phyloP scores from a whole-genome alignment of 345 rosid species.

The Acer campestre region DNA sequence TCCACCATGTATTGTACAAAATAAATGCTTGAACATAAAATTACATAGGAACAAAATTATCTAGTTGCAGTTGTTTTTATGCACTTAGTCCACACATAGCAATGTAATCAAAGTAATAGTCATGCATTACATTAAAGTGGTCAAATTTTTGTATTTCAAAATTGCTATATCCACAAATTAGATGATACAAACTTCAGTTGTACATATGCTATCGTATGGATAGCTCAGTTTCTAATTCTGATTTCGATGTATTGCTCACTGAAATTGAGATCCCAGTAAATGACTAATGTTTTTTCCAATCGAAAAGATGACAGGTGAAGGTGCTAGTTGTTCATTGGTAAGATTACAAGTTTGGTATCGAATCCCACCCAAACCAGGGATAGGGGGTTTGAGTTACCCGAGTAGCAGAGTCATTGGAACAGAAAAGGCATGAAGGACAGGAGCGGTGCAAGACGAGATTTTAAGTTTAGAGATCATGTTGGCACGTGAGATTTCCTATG shows the following conservation, averaged over 20 bases:
- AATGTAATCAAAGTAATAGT: not conserved
- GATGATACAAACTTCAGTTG: not conserved
- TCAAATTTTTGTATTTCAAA: not conserved
- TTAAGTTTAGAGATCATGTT: not conserved
- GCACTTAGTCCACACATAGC: not conserved
- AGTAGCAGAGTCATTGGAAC: not conserved
- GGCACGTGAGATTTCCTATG: not conserved
- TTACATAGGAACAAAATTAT: not conserved
- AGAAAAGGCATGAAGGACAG: not conserved
- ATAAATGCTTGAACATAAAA: not conserved
- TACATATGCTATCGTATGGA: not conserved
- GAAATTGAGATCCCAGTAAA: not conserved
- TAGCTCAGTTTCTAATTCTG: not conserved
- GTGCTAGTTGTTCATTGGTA: too few relatives aligned
- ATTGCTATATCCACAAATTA: not conserved
- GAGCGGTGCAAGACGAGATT: not conserved
- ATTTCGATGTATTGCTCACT: not conserved
- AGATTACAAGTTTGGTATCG: not conserved
- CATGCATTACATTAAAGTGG: not conserved
- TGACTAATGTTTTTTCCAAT: not conserved
- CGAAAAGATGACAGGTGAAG: not conserved
- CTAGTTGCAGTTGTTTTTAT: not conserved
- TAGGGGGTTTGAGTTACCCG: not conserved
- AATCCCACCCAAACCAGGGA: not conserved
- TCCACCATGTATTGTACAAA: not conserved